Base-by-base conservation (phyloP, 1,284 basidiomycete species). In the Rhodotorula sp. region DNA sequence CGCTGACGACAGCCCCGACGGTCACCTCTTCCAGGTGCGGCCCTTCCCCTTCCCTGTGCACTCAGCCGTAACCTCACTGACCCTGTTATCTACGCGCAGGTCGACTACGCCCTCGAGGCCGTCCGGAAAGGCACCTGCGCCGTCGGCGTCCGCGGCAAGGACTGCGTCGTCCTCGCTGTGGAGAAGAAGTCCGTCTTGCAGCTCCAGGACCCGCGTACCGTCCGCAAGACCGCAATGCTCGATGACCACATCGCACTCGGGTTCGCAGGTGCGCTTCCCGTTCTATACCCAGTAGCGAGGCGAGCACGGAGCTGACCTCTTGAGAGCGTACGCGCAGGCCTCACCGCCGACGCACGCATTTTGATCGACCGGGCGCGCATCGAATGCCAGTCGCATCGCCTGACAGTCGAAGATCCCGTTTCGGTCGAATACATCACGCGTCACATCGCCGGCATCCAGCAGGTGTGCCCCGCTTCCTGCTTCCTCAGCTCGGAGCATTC, bases 391-490 rank as follows among this genome's bases (percentile, higher is more conserved):
- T 95, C 91, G 66, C 95, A 99, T 84, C 90, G 97, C 41, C 84
- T 99, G 70, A 99, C 94, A 0, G 97, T 99, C 44, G 97, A 99
- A 81, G 97, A 99, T 81, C 96, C 97, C 29, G 95, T 97, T 53
- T 95, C 92, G 6, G 90, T 99, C 61, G 97, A 99, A 83, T 99
- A 99, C 81, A 98, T 99, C 78, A 98, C 97, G 36, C 89, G 97
- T 81, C 91, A 97, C 83, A 91, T 99, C 79, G 97, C 97, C 64
- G 93, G 94, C 25, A 94, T 99, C 75, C 95, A 99, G 84, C 97
- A 99, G 86, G 94, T 93, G 69, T n/a, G n/a, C n/a, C n/a, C n/a
- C 51, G 86, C 72, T 27, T 27, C 34, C 44, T 56, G 13, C 66
- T 61, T 25, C 29, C 32, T 36, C 64, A 25, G 15, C 39, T n/a